Conservation (phyloP, 2,329 filamentous ascomycete species). For the Rasamsonia emersonii region DNA sequence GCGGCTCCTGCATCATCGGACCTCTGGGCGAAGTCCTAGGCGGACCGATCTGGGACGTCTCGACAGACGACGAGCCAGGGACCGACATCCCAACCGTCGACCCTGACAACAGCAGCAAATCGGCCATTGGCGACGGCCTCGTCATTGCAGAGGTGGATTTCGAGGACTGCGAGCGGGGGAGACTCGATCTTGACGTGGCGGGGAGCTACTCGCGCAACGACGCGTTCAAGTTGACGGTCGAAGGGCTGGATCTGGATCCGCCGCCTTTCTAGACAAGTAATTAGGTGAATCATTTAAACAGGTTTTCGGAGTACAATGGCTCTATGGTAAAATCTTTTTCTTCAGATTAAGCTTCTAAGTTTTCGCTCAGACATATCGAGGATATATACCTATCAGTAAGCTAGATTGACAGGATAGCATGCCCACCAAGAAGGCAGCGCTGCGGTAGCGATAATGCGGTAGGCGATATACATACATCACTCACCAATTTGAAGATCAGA, state of each 20-base stretch:
- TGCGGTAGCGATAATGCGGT: too few relatives aligned
- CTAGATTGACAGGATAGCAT: too few relatives aligned
- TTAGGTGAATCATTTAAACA: too few relatives aligned
- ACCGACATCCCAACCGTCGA: constrained; percentile 46
- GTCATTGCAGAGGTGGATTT: constrained; percentile 70
- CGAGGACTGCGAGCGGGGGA: constrained; percentile 74
- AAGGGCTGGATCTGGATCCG: constrained; percentile 52
- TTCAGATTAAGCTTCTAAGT: too few relatives aligned
- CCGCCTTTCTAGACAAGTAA: too few relatives aligned
- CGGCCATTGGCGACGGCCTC: constrained; percentile 38
- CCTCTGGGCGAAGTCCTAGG: constrained; percentile 72
- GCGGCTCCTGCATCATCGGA: constrained; percentile 74
- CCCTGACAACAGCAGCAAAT: constrained; percentile 1
- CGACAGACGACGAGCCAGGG: constrained; percentile 26
- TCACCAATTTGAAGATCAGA: too few relatives aligned
- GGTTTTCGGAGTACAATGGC: too few relatives aligned
- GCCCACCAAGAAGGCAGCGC: too few relatives aligned
- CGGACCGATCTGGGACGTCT: constrained; percentile 70
- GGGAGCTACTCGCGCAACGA: constrained; percentile 77
- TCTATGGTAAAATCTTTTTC: too few relatives aligned
- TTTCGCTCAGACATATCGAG: too few relatives aligned
- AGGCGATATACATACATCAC: too few relatives aligned
- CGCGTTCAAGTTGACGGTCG: constrained; percentile 51
- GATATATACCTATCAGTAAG: too few relatives aligned
- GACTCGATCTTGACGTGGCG: constrained; percentile 73